Evolutionary conservation across 257 asterid species (phyloP).

Genomic region (Solanum megistacrolobum): DNA sequence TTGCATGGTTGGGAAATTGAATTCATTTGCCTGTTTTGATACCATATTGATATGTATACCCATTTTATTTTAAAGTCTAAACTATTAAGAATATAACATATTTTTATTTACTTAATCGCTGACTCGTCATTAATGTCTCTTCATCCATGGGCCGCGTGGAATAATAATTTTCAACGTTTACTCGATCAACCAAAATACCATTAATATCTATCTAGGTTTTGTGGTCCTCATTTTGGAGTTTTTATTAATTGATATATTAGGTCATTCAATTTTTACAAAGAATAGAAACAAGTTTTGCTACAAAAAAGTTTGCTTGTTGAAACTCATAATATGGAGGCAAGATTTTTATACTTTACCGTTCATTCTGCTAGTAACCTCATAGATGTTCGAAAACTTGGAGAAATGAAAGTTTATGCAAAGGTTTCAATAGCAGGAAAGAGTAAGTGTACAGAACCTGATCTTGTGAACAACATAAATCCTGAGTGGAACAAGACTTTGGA

Average conservation of each 20-base stretch:
- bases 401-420: neutral
- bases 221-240: neutral
- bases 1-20: too few relatives aligned
- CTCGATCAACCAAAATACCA: neutral
- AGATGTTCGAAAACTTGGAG: neutral
- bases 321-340: neutral
- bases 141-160: neutral
- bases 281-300: neutral
- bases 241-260: neutral
- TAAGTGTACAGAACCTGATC: neutral
- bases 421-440: neutral
- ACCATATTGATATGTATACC: too few relatives aligned
- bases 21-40: too few relatives aligned
- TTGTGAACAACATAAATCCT: neutral
- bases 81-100: neutral
- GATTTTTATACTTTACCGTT: neutral
- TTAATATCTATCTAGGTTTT: neutral
- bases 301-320: neutral
- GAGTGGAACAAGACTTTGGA: neutral
- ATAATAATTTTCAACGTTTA: neutral
- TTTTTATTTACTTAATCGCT: neutral
- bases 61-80: too few relatives aligned
- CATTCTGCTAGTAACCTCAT: neutral
- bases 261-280: neutral
- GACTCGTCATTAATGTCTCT: neutral